These are phyloP conservation scores for Diaporthe citriasiana DNA, from an alignment of 2,329 filamentous ascomycete species.

Conservation along the genomic window DNA sequence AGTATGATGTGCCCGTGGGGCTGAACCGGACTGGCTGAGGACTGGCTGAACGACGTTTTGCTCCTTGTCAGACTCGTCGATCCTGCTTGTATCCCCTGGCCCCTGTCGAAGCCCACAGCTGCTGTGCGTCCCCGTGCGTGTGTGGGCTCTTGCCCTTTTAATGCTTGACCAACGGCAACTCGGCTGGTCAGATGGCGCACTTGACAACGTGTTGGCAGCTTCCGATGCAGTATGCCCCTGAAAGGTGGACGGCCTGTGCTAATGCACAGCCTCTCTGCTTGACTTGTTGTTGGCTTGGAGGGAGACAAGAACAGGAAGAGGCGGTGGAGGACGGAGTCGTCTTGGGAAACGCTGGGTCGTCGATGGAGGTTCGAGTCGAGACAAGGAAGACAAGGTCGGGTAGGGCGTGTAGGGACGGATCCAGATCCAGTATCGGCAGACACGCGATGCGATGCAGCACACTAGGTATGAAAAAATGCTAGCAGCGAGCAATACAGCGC, in stretches of 20 bases:
- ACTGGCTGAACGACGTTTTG: conserved; percentile 35
- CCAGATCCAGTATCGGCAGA: background rate
- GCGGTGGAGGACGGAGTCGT: conserved; percentile 1
- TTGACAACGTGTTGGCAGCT: background rate
- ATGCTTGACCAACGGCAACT: conserved; percentile 1
- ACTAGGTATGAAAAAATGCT: background rate
- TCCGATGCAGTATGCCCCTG: conserved; percentile 4
- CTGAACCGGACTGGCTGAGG: background rate
- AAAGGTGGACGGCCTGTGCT: background rate
- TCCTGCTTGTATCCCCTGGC: conserved; percentile 16
- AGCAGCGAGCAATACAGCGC: conserved; percentile 24
- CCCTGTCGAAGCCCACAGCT: conserved; percentile 26
- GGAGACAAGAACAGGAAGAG: background rate
- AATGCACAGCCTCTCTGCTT: background rate
- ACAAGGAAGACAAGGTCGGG: background rate
- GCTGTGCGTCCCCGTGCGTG: background rate
- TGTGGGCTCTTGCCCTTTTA: background rate
- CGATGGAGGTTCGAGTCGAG: conserved; percentile 12
- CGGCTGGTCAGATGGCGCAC: background rate
- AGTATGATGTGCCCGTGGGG: conserved; percentile 37
- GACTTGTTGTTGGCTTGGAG: background rate
- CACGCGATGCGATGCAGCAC: background rate
- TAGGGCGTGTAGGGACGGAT: conserved; percentile 1
- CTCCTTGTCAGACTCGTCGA: conserved; percentile 35
- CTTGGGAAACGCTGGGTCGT: background rate